A percentile compares a stretch with the other conserved stretches of the same genome.
phyloP scores from a whole-genome alignment of 495 filamentous ascomycete genomes.

The Pyronema omphalodes region DNA sequence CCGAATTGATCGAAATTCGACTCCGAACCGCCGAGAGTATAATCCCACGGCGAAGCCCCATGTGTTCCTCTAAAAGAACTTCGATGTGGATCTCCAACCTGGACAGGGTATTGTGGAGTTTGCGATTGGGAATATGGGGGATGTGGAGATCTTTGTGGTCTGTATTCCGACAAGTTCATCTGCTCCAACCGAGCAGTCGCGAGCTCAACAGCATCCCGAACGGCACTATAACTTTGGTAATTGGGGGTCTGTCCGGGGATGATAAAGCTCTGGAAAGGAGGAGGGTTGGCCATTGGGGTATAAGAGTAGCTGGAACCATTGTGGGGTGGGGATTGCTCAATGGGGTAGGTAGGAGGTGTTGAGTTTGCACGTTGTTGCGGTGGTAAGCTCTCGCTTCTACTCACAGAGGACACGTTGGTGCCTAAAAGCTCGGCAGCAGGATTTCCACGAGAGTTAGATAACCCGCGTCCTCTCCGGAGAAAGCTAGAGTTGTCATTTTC shows the following conservation, averaged over 20 bases:
- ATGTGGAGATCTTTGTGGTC: background rate
- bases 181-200: constrained; percentile 18
- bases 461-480: constrained; percentile 19
- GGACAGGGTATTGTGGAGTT: constrained; percentile 5
- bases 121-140: constrained; percentile 2
- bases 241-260: too few species aligned
- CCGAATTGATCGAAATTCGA: constrained; percentile 16
- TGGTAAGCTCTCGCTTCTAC: constrained; percentile 22
- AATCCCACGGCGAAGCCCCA: constrained; percentile 17
- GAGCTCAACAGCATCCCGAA: constrained; percentile 26
- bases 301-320: constrained; percentile 17
- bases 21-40: constrained; percentile 15
- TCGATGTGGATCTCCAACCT: constrained; percentile 14
- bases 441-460: constrained; percentile 20
- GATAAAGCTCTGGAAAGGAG: background rate
- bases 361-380: constrained; percentile 22
- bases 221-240: constrained; percentile 10
- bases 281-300: constrained; percentile 18
- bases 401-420: constrained; percentile 18
- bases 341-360: constrained; percentile 20
- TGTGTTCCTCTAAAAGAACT: constrained; percentile 8
- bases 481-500: constrained; percentile 19
- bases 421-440: constrained; percentile 15
- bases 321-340: constrained; percentile 17
- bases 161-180: constrained; percentile 7